These are phyloP conservation scores for Cymbopogon flexuosus DNA, from an alignment of 202 grass and related monocot species.

Conservation along the genomic window DNA sequence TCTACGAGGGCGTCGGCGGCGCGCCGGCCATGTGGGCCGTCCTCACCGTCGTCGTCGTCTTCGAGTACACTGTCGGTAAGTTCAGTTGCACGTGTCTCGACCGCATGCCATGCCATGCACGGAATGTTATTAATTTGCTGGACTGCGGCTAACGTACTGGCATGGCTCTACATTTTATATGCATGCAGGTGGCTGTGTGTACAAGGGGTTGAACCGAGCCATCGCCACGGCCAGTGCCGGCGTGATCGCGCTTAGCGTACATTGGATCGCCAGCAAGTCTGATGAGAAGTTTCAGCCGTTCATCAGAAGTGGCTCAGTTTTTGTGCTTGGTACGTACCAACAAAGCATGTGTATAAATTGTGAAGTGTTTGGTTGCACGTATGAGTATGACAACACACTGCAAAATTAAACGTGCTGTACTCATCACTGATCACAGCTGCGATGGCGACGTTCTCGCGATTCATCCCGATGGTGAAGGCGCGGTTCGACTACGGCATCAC, in stretches of 20 bases:
- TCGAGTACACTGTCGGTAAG: conserved; percentile 69
- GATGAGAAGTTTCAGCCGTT: conserved; percentile 46
- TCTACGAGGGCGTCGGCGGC: conserved; percentile 60
- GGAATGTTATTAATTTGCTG: not conserved
- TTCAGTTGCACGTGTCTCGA: not conserved
- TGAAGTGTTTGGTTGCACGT: not conserved
- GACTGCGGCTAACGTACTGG: not conserved
- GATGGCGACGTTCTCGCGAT: conserved; percentile 49
- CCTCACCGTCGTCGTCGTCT: conserved; percentile 58
- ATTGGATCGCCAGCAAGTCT: conserved; percentile 55
- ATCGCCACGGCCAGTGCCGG: conserved; percentile 41
- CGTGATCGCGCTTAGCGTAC: conserved; percentile 55
- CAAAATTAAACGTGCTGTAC: no score
- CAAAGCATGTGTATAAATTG: not conserved
- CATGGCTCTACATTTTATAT: not conserved
- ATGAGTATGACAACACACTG: not conserved
- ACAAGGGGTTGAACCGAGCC: conserved; percentile 64
- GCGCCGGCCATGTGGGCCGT: conserved; percentile 54
- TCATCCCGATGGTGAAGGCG: conserved; percentile 52
- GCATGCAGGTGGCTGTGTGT: conserved; percentile 49
- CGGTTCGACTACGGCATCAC: conserved; percentile 74
- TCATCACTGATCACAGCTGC: conserved; percentile 39
- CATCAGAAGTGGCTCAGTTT: conserved; percentile 48
- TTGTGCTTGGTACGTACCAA: conserved; percentile 50
- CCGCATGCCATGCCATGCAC: not conserved